Evolutionary conservation across 78 protist species (phyloP).

Genomic region (Isochrysis galbana): DNA sequence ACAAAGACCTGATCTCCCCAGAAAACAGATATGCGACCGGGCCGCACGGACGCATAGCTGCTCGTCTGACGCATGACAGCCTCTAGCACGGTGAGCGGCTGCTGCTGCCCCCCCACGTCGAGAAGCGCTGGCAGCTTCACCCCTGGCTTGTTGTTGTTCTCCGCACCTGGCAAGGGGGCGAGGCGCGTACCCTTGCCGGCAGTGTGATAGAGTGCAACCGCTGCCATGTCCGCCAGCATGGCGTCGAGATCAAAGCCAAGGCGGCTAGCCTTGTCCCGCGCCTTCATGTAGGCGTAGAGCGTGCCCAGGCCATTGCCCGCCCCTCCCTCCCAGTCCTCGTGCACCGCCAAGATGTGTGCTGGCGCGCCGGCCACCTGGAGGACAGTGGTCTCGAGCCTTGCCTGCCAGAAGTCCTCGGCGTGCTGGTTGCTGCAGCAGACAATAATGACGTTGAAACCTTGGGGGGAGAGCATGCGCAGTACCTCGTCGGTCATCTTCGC

Average conservation of each 20-base stretch:
- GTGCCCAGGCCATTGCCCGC: slow-evolving; percentile 71
- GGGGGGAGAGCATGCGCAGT: background rate
- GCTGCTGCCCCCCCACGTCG: background rate
- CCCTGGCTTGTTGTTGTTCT: slow-evolving; percentile 69
- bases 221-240: background rate
- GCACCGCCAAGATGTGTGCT: slow-evolving; percentile 19
- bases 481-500: too few species aligned
- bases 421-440: slow-evolving; percentile 37
- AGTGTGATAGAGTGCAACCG: slow-evolving; percentile 55
- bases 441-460: slow-evolving; percentile 40
- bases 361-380: background rate
- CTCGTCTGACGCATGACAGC: slow-evolving; percentile 53
- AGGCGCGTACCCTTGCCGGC: slow-evolving; percentile 65
- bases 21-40: slow-evolving; percentile 54
- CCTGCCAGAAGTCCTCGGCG: slow-evolving; percentile 55
- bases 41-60: slow-evolving; percentile 12
- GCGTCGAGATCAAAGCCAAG: slow-evolving; percentile 5
- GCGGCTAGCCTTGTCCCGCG: slow-evolving; percentile 14
- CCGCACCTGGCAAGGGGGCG: slow-evolving; percentile 67
- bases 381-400: background rate
- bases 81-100: slow-evolving; percentile 51
- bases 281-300: slow-evolving; percentile 51
- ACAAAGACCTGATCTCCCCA: slow-evolving; percentile 68
- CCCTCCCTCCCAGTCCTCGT: slow-evolving; percentile 66
- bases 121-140: slow-evolving; percentile 54